Evolutionary conservation across 257 asterid species (phyloP).

Genomic region (Phtheirospermum japonicum): DNA sequence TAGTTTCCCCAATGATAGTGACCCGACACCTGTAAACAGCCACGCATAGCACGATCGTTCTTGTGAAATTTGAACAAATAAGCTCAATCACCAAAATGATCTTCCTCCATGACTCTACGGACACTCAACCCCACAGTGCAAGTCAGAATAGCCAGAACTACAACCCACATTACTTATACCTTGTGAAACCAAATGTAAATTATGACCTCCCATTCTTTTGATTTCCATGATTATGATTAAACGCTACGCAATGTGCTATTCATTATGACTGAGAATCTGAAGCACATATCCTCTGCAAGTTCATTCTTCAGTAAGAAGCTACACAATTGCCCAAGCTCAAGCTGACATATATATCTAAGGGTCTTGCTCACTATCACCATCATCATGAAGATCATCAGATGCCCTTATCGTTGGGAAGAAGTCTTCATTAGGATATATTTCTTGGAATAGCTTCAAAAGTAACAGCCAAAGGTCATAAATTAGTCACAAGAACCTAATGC

Average conservation of each 20-base stretch:
- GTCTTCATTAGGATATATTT: constrained; percentile 58
- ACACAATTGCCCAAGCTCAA: constrained; percentile 4
- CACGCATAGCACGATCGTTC: not conserved
- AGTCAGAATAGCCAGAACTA: not conserved
- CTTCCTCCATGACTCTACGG: not conserved
- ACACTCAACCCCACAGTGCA: not conserved
- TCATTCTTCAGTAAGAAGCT: constrained; percentile 18
- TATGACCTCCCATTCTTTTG: not conserved
- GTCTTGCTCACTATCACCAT: constrained; percentile 38
- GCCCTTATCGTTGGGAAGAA: constrained; percentile 49
- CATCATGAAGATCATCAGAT: constrained; percentile 38
- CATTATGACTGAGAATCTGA: constrained; percentile 15
- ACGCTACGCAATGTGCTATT: constrained; percentile 6
- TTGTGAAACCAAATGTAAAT: no score
- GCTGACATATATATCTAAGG: constrained; percentile 19
- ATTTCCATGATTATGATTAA: constrained; percentile 3
- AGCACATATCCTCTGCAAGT: constrained; percentile 17
- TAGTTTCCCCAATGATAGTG: not conserved
- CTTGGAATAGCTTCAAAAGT: constrained; percentile 46
- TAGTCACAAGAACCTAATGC: constrained; percentile 7
- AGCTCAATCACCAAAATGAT: constrained; percentile 7
- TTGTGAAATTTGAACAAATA: constrained; percentile 2
- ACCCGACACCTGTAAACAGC: not conserved
- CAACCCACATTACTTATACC: not conserved
- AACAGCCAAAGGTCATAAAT: constrained; percentile 15